Conservation (phyloP, 192 early-diverging fungal genomes). For the Obelidium mucronatum region DNA sequence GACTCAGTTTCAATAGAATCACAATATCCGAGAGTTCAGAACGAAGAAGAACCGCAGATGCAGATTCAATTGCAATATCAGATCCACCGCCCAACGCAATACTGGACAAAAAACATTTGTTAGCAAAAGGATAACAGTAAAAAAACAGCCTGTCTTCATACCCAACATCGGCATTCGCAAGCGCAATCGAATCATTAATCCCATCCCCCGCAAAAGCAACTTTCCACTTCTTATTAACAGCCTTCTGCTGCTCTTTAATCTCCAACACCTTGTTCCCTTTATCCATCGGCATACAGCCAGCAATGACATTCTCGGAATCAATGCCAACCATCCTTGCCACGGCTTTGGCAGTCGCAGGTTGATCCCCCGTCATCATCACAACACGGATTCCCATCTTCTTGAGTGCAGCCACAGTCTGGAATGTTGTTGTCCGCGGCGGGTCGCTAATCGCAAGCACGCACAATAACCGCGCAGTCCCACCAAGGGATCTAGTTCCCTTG, state of each 20-base stretch:
- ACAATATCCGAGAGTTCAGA: conserved; percentile 79
- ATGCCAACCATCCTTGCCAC: conserved; percentile 75
- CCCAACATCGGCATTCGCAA: conserved; percentile 90
- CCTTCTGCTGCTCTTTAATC: conserved; percentile 26
- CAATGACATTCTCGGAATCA: conserved; percentile 54
- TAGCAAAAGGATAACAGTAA: neutral
- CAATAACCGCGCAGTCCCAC: conserved; percentile 53
- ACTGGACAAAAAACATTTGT: too few relatives aligned
- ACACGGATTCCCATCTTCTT: conserved; percentile 64
- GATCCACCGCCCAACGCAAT: conserved; percentile 91
- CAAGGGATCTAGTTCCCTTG: conserved; percentile 34
- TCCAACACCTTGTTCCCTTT: conserved; percentile 67
- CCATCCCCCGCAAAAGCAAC: conserved; percentile 97
- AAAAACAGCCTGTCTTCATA: conserved; percentile 30
- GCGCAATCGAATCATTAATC: conserved; percentile 92
- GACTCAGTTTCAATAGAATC: conserved; percentile 79
- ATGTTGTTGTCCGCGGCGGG: conserved; percentile 65
- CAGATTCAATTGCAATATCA: conserved; percentile 90
- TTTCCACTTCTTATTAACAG: conserved; percentile 54
- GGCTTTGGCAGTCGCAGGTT: conserved; percentile 64
- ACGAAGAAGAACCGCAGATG: conserved; percentile 82
- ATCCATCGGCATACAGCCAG: conserved; percentile 75
- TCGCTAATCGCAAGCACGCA: conserved; percentile 72
- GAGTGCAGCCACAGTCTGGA: conserved; percentile 57
- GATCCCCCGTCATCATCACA: conserved; percentile 85